Base-by-base conservation (phyloP, 306 rosid genomes). In the Prinsepia uniflora region DNA sequence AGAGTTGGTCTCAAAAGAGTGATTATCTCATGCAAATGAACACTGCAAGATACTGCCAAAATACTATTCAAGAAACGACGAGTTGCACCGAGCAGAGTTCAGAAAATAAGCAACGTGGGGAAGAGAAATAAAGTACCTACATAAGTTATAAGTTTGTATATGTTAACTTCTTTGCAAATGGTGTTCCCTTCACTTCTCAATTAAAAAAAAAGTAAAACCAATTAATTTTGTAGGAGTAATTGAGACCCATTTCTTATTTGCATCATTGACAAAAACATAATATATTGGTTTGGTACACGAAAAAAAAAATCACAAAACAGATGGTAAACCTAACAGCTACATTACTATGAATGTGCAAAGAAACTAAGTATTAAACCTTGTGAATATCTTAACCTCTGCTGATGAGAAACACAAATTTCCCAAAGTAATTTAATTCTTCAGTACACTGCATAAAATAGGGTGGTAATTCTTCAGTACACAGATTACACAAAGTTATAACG, bases 101-200 rank as follows among this genome's bases (percentile, higher is more conserved):
- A 49, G 85, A 75, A 75, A 78, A 85, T 81, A 95, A 80, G 96
- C 91, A 85, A 83, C 82, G 80, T 94, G 90, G 83, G 86, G 96
- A 55, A 91, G 91, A 73, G 97, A 95, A 91, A 95, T 87, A 89
- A 77, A 87, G 85, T 91, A 95, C 97, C 97, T 94, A 90, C 90
- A 87, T 68, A 78, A 85, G 70, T 72, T 70, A 24, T 78, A 46
- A 70, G 20, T 69, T 71, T 41, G 74, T 59, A 75, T 70, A 74
- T 61, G 40, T 48, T 66, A 42, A 72, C 30, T 24, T 73, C 67
- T 65, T 68, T 56, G 39, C 75, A 66, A 41, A 30, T 44, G 7
- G 57, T n/a, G 6, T 17, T 52, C n/a, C 47, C 45, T 39, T 40
- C 39, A 42, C 36, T 10, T 63, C 68, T 44, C 53, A 7, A 44